A percentile compares a stretch with the other conserved stretches of the same genome.
These are phyloP conservation scores for Clarireedia hainanense DNA, from an alignment of 2,329 filamentous ascomycete genomes.

Conservation along the genomic window DNA sequence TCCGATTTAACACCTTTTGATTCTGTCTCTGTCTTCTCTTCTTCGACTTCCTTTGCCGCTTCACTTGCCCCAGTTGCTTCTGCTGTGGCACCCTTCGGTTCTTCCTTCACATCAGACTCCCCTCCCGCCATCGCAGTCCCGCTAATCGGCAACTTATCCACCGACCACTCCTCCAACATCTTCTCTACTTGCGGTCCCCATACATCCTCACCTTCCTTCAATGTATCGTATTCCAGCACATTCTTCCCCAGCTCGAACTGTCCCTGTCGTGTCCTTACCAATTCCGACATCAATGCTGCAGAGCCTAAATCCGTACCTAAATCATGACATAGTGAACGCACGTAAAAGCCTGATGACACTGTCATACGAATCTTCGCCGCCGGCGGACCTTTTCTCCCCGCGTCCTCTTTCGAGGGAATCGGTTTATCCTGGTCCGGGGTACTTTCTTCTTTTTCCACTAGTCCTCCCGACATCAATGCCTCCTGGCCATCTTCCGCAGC, in stretches of 20 bases:
- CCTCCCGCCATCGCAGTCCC: neutral
- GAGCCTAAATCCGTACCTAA: conserved; percentile 76
- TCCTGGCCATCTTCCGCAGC: conserved; percentile 7
- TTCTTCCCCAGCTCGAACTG: conserved; percentile 69
- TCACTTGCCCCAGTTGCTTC: too few relatives aligned
- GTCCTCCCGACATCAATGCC: conserved; percentile 28
- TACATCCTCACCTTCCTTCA: conserved; percentile 66
- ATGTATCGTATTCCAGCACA: conserved; percentile 70
- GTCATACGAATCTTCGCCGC: conserved; percentile 83
- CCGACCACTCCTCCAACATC: conserved; percentile 38
- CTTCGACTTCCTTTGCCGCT: too few relatives aligned
- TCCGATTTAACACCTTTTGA: too few relatives aligned
- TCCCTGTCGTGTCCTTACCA: conserved; percentile 73
- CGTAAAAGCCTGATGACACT: conserved; percentile 93
- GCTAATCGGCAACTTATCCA: conserved; percentile 10
- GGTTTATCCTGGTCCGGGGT: neutral
- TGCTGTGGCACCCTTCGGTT: neutral
- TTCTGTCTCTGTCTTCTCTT: too few relatives aligned
- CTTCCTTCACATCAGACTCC: neutral
- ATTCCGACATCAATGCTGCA: conserved; percentile 76
- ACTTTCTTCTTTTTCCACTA: conserved; percentile 15
- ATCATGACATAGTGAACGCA: conserved; percentile 88
- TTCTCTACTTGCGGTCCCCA: conserved; percentile 70
- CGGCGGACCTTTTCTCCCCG: conserved; percentile 48
- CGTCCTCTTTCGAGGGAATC: conserved; percentile 5